A percentile compares a stretch with the other conserved stretches of the same genome.
Evolutionary conservation across 192 early-diverging fungal genomes (phyloP).

Genomic region (Helicostylum pulchrum): DNA sequence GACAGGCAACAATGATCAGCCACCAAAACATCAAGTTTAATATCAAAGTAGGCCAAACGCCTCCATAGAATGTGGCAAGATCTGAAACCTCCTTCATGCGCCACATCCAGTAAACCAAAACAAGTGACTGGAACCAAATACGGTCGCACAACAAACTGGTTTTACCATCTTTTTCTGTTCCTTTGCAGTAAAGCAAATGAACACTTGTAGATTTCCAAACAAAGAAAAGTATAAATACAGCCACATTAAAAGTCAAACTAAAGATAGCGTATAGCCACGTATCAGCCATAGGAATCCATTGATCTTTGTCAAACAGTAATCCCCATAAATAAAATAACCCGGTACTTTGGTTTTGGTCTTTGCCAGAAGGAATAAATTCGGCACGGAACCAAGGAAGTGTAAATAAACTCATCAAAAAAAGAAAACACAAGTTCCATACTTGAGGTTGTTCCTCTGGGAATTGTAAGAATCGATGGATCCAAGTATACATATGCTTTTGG

Average conservation of each 20-base stretch:
- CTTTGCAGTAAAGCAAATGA: conserved; percentile 17
- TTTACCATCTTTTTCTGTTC: neutral
- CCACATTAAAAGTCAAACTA: conserved; percentile 8
- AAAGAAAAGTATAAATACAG: conserved; percentile 22
- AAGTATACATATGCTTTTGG: conserved; percentile 24
- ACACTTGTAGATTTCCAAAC: conserved; percentile 19
- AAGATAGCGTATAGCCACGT: conserved; percentile 41
- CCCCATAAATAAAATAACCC: conserved; percentile 56
- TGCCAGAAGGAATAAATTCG: conserved; percentile 53
- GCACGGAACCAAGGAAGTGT: conserved; percentile 67
- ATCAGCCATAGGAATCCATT: conserved; percentile 48
- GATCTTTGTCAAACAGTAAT: conserved; percentile 27
- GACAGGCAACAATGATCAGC: conserved; percentile 23
- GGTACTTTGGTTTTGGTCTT: conserved; percentile 23
- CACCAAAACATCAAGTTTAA: conserved; percentile 24
- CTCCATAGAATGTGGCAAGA: conserved; percentile 33
- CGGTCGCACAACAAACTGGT: conserved; percentile 10
- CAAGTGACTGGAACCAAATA: conserved; percentile 17
- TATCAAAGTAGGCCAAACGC: conserved; percentile 32
- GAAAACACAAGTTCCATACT: conserved; percentile 25
- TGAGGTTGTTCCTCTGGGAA: conserved; percentile 18
- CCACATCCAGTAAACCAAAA: conserved; percentile 31
- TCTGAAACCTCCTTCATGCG: conserved; percentile 26
- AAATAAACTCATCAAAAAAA: conserved; percentile 43
- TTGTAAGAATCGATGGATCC: conserved; percentile 47